phyloP scores from a whole-genome alignment of 257 asterid species.

The Verbascum thapsus region DNA sequence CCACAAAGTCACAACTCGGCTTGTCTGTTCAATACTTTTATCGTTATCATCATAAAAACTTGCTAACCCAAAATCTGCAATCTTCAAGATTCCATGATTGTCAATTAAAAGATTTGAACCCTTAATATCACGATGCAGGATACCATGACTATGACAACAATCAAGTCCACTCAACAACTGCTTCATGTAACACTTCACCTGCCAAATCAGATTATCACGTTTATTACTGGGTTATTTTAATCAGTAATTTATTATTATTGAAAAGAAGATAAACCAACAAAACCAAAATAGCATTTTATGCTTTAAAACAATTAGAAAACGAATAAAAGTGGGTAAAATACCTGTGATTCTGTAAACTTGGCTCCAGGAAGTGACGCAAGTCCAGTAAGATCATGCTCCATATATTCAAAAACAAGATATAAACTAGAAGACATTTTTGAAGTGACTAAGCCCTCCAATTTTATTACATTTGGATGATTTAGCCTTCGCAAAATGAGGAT shows the following conservation, averaged over 20 bases:
- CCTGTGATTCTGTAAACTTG: conserved; percentile 89
- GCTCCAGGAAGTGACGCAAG: conserved; percentile 76
- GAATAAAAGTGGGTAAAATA: too few species aligned
- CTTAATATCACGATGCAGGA: conserved; percentile 88
- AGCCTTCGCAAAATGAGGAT: conserved; percentile 78
- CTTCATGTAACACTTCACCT: conserved; percentile 91
- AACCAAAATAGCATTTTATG: not conserved
- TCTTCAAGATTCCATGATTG: conserved; percentile 78
- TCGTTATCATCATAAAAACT: conserved; percentile 60
- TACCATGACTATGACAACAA: conserved; percentile 74
- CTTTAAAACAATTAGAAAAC: too few species aligned
- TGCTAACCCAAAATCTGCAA: conserved; percentile 94
- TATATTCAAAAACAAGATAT: conserved; percentile 84
- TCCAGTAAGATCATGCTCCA: conserved; percentile 97
- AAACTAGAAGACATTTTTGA: conserved; percentile 74
- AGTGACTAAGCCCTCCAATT: conserved; percentile 81
- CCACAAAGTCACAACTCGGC: conserved; percentile 97
- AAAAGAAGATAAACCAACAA: conserved; percentile 1
- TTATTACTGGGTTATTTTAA: too few species aligned
- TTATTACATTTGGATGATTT: conserved; percentile 84
- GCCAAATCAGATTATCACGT: conserved; percentile 11
- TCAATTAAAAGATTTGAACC: conserved; percentile 84
- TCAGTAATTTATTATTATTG: not conserved
- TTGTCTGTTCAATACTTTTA: conserved; percentile 64
- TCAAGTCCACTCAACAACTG: conserved; percentile 87